Evolutionary conservation across 2,329 filamentous ascomycete genomes (phyloP).

Genomic region (Lachnellula subtilissima): DNA sequence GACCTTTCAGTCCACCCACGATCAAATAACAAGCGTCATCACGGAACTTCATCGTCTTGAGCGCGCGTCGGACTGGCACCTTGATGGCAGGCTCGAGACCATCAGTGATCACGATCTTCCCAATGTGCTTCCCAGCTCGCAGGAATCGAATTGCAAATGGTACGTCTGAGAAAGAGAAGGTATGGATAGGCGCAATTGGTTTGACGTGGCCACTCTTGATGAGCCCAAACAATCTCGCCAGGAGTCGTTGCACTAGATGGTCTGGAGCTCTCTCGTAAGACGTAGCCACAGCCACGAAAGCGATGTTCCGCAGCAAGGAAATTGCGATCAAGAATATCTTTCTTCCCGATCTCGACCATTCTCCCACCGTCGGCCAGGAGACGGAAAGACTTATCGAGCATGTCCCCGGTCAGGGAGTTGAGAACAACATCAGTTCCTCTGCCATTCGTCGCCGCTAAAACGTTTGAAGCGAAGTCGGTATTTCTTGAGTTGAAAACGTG

Average conservation of each 20-base stretch:
- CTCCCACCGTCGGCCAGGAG: slow-evolving; percentile 33
- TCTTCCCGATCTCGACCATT: slow-evolving; percentile 20
- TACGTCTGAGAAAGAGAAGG: slow-evolving; percentile 26
- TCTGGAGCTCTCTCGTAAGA: slow-evolving; percentile 10
- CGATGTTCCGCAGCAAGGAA: slow-evolving; percentile 11
- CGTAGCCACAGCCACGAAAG: slow-evolving; percentile 19
- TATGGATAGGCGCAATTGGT: slow-evolving; percentile 14
- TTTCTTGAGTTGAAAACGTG: slow-evolving; percentile 35
- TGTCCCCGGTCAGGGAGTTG: slow-evolving; percentile 25
- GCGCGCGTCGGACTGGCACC: background rate
- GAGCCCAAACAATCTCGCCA: slow-evolving; percentile 8
- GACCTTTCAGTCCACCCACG: slow-evolving; percentile 20
- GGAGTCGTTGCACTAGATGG: background rate
- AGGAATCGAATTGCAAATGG: slow-evolving; percentile 27
- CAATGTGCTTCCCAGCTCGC: slow-evolving; percentile 38
- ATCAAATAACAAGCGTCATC: slow-evolving; percentile 19
- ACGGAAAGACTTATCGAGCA: slow-evolving; percentile 29
- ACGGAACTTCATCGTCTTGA: slow-evolving; percentile 16
- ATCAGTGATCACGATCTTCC: slow-evolving; percentile 35
- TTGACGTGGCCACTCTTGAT: slow-evolving; percentile 9
- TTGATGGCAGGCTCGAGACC: slow-evolving; percentile 1
- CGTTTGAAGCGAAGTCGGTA: slow-evolving; percentile 18
- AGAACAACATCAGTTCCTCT: slow-evolving; percentile 32
- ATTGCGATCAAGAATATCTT: slow-evolving; percentile 14
- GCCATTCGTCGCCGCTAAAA: slow-evolving; percentile 18